Conservation (phyloP, 164 flowering plant genomes). For the Vitis riparia region DNA sequence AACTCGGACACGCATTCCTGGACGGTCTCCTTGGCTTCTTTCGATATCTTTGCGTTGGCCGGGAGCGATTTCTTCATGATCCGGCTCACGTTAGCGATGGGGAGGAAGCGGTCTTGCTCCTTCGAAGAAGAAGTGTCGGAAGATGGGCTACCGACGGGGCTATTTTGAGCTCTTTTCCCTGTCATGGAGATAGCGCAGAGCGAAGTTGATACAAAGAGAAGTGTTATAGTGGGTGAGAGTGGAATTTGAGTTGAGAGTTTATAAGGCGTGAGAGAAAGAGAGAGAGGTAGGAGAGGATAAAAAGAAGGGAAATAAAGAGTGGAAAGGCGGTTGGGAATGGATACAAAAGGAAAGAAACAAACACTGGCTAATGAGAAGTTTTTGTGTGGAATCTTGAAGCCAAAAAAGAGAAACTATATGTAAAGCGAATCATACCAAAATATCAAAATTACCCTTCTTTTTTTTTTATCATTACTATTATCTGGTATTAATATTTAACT, state of each 20-base stretch:
- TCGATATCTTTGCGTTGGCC: conserved; percentile 42
- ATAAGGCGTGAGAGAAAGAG: not conserved
- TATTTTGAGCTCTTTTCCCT: conserved; percentile 23
- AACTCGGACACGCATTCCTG: conserved; percentile 55
- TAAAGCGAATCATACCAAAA: too few species aligned
- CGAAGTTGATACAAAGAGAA: too few species aligned
- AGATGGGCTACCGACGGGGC: conserved; percentile 26
- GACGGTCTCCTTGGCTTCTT: conserved; percentile 49
- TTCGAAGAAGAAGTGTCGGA: conserved; percentile 22
- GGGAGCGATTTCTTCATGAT: conserved; percentile 48
- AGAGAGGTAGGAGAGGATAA: too few species aligned
- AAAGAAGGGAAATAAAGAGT: conserved; percentile 6
- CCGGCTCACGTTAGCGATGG: conserved; percentile 47
- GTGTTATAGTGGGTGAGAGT: too few species aligned
- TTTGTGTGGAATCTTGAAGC: too few species aligned
- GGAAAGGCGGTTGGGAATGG: conserved; percentile 37
- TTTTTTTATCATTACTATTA: too few species aligned
- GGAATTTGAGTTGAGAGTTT: too few species aligned
- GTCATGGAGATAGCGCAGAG: conserved; percentile 13
- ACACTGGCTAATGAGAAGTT: not conserved
- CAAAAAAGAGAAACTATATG: too few species aligned
- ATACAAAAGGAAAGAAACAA: conserved; percentile 17
- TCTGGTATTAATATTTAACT: too few species aligned
- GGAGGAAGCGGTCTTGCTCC: conserved; percentile 48
- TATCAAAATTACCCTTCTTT: too few species aligned